A percentile compares a stretch with the other conserved stretches of the same genome.
These are phyloP conservation scores for Alternaria tenuissima DNA, from an alignment of 2,329 filamentous ascomycete genomes.

Conservation along the genomic window DNA sequence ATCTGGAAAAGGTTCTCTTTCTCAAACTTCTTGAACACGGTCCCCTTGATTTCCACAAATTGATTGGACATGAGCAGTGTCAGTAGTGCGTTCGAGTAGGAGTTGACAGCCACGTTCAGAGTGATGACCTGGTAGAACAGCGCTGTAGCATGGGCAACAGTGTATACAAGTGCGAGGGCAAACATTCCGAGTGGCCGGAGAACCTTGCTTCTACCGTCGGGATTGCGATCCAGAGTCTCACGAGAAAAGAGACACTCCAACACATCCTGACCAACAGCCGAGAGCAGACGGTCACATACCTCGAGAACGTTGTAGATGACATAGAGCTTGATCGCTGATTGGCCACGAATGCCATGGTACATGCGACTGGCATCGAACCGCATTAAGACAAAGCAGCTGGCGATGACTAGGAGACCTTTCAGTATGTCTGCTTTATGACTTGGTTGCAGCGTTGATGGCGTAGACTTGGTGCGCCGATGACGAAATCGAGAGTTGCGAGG, in stretches of 20 bases:
- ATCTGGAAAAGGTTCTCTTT: conserved; percentile 98
- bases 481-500: conserved; percentile 49
- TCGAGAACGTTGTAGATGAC: conserved; percentile 99
- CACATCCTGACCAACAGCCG: conserved; percentile 93
- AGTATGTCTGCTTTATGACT: conserved; percentile 96
- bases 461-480: conserved; percentile 81
- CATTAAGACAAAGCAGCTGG: conserved; percentile 85
- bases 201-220: conserved; percentile 89
- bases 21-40: conserved; percentile 98
- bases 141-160: conserved; percentile 83
- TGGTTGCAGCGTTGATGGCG: conserved; percentile 82
- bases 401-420: conserved; percentile 86
- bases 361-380: conserved; percentile 93
- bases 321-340: conserved; percentile 97
- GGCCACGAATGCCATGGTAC: conserved; percentile 96
- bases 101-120: conserved; percentile 97
- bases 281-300: conserved; percentile 86
- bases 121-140: conserved; percentile 98
- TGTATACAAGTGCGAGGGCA: conserved; percentile 83
- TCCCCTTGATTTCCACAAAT: conserved; percentile 98
- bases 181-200: conserved; percentile 92
- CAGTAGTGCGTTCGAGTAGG: conserved; percentile 93
- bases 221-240: conserved; percentile 87
- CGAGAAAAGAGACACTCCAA: conserved; percentile 94
- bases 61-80: conserved; percentile 95